phyloP scores from a whole-genome alignment of 1,284 basidiomycete species.

The Ceratobasidium theobromae region DNA sequence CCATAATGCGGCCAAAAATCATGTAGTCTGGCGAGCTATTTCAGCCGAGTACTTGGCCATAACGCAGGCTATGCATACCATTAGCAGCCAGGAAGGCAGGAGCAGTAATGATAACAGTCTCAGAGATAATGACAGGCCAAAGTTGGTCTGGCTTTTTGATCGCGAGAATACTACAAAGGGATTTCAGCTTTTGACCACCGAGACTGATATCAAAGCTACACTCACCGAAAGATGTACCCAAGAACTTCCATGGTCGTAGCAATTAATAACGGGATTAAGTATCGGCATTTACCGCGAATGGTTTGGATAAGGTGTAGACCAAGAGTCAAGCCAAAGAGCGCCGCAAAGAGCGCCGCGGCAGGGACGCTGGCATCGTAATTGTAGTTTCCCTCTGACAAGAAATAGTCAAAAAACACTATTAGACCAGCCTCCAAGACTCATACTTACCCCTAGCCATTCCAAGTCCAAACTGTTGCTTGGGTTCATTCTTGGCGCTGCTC shows the following conservation, averaged over 20 bases:
- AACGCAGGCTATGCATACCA: not conserved
- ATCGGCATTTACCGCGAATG: not conserved
- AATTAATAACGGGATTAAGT: slow-evolving; percentile 23
- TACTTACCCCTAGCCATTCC: slow-evolving; percentile 3
- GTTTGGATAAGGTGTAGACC: slow-evolving; percentile 26
- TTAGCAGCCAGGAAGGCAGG: slow-evolving; percentile 36
- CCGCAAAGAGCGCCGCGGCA: slow-evolving; percentile 27
- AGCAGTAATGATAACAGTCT: slow-evolving; percentile 32
- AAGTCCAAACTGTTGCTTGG: not conserved
- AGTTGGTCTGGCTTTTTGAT: slow-evolving; percentile 31
- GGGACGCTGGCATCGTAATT: slow-evolving; percentile 30
- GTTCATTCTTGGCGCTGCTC: not conserved
- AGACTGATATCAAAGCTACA: not conserved
- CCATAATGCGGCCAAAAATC: slow-evolving; percentile 35
- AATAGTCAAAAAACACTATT: not conserved
- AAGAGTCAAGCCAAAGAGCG: slow-evolving; percentile 22
- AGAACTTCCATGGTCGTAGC: slow-evolving; percentile 18
- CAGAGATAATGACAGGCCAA: slow-evolving; percentile 28
- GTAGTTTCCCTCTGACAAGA: slow-evolving; percentile 7
- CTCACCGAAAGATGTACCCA: slow-evolving; percentile 29
- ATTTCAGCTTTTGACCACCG: not conserved
- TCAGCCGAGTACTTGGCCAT: not conserved
- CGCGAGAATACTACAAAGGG: slow-evolving; percentile 15
- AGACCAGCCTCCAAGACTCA: no score
- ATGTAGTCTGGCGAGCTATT: slow-evolving; percentile 32